These are phyloP conservation scores for Eimeria necatrix DNA, from an alignment of 169 alveolate species.

Conservation along the genomic window DNA sequence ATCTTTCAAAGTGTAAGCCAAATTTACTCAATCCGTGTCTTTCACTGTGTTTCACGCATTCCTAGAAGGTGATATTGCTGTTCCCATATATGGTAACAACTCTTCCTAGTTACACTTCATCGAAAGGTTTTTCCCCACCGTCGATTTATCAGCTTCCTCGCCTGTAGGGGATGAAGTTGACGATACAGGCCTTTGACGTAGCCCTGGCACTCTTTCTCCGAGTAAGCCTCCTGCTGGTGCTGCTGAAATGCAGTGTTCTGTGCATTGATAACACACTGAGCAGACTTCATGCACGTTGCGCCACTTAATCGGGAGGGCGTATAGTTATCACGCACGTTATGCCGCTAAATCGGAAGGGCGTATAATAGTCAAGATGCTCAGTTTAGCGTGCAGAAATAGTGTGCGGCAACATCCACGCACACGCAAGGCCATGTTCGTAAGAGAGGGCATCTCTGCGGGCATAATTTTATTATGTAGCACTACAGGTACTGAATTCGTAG, in stretches of 20 bases:
- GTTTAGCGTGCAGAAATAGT: neutral
- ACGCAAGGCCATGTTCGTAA: neutral
- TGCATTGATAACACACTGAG: slow-evolving; percentile 22
- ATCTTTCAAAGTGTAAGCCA: too few relatives aligned
- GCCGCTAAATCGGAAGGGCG: slow-evolving; percentile 15
- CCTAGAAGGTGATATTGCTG: too few relatives aligned
- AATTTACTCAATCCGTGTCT: too few relatives aligned
- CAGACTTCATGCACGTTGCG: neutral
- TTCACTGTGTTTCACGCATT: too few relatives aligned
- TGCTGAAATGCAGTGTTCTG: slow-evolving; percentile 16
- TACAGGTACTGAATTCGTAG: neutral
- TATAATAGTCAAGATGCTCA: too few relatives aligned
- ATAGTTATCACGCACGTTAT: neutral
- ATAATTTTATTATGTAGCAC: neutral
- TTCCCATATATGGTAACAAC: too few relatives aligned
- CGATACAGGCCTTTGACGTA: neutral
- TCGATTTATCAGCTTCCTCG: neutral
- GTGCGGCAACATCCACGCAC: neutral
- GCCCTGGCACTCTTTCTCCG: neutral
- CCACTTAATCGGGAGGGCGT: slow-evolving; percentile 9
- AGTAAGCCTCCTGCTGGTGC: neutral
- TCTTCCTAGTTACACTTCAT: too few relatives aligned
- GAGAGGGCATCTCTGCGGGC: neutral
- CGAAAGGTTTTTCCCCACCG: neutral
- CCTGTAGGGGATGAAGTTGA: neutral